Evolutionary conservation across 192 early-diverging fungal species (phyloP), one percentile per base, ranked within the genome.

Genomic region (Coemansia sp.): DNA sequence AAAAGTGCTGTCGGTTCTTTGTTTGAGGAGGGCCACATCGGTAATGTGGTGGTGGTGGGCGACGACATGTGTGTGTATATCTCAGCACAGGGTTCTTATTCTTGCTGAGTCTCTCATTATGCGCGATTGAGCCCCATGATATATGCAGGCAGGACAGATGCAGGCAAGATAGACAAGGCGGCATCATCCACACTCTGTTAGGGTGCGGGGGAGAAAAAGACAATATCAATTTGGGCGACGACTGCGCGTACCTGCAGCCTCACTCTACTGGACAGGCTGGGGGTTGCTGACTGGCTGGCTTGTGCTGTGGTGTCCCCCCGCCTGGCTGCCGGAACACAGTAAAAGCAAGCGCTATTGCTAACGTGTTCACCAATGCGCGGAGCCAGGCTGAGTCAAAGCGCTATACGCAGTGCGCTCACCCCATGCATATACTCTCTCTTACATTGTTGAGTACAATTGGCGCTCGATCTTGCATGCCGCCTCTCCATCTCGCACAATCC

Each of bases 91-190:
- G 53, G 53, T 32, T 57, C 53, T 57, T 10, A 23, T 21, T 57
- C 26, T 53, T 30, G 26, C 50, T 53, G 50, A 53, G 30, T 30
- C 53, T 14, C 53, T 57, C 53, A 57, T 57, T 57, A 57, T 57
- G 53, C 53, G 53, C 53, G 16, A 57, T 17, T 32, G 26, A 6
- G 53, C 30, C 53, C 16, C 28, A 30, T 57, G 53, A 57, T 32
- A 32, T 8, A 11, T 23, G 23, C 7, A 19, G 16, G 53, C 53
- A 35, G 53, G 16, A 23, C 53, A 17, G 10, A 57, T 57, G 53
- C 53, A 57, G 53, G 53, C 53, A 32, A 57, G 33, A 57, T 57
- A 57, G 53, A 57, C 53, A 57, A 17, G 53, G 53, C 53, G 2
- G 52, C 52, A 55, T 30, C 11, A 55, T 6, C 53, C 53, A 57